Conservation (phyloP, 352 stramenopile species). For the Pythium phragmiticola region DNA sequence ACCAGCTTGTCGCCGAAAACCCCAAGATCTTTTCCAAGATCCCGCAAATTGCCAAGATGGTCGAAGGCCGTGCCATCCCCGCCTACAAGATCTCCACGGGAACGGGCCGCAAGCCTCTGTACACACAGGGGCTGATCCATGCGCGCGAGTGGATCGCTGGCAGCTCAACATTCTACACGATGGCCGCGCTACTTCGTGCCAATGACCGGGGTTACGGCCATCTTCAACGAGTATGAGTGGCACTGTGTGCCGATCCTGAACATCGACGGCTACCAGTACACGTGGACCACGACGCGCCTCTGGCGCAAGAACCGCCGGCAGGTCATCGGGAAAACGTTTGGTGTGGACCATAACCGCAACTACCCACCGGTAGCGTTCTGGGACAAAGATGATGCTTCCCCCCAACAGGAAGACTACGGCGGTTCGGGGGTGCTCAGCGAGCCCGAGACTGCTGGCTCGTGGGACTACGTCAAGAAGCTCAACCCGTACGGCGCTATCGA, state of each 20-base stretch:
- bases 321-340: constrained; percentile 8
- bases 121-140: constrained; percentile 34
- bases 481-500: constrained; percentile 29
- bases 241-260: constrained; percentile 40
- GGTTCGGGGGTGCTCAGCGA: constrained; percentile 33
- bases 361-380: constrained; percentile 30
- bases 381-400: constrained; percentile 8
- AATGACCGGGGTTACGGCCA: constrained; percentile 23
- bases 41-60: constrained; percentile 25
- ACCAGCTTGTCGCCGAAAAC: constrained; percentile 32
- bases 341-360: constrained; percentile 42
- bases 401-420: constrained; percentile 20
- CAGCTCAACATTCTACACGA: constrained; percentile 29
- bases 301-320: constrained; percentile 38
- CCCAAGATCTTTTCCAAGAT: constrained; percentile 32
- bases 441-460: constrained; percentile 31
- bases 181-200: constrained; percentile 24
- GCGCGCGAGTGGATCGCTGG: constrained; percentile 37
- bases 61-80: constrained; percentile 24
- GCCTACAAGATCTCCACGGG: constrained; percentile 38
- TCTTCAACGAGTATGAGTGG: constrained; percentile 36
- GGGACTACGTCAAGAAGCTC: constrained; percentile 29
- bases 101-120: constrained; percentile 22
- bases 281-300: constrained; percentile 22
- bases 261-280: constrained; percentile 31